Evolutionary conservation across 176 grass and related monocot genomes (phyloP).

Genomic region (Zizania latifolia): DNA sequence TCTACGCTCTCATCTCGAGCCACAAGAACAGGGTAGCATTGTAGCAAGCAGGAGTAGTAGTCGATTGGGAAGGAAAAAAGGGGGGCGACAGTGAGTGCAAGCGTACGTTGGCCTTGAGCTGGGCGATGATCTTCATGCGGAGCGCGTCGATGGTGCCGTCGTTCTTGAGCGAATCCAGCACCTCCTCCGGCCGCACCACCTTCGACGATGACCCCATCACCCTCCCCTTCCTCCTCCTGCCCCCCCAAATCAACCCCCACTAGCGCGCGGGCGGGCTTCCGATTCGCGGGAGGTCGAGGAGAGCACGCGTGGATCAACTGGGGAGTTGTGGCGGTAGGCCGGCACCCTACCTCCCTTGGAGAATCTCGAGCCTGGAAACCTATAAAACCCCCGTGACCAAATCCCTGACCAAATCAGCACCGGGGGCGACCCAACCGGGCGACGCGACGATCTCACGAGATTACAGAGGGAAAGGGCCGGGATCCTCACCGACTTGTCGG

Average conservation of each 20-base stretch:
- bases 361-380: too few species aligned
- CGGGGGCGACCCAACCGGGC: too few species aligned
- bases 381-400: too few species aligned
- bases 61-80: neutral
- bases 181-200: constrained; percentile 76
- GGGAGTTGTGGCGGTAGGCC: neutral
- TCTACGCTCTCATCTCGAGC: too few species aligned
- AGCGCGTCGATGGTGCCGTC: constrained; percentile 91
- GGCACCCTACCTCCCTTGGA: too few species aligned
- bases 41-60: neutral
- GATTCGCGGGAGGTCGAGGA: neutral
- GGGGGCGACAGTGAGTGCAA: neutral
- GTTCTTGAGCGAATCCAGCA: constrained; percentile 84
- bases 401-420: too few species aligned
- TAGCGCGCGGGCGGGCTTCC: neutral
- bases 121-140: constrained; percentile 90
- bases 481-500: too few species aligned
- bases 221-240: neutral
- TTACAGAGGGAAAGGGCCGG: too few species aligned
- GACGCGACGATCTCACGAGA: too few species aligned
- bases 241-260: neutral
- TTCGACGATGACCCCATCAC: constrained; percentile 57
- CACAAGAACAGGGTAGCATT: too few species aligned
- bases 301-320: neutral
- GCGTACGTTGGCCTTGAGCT: constrained; percentile 95